Conservation (phyloP, 495 filamentous ascomycete species). For the Gamarada debralockiae region DNA sequence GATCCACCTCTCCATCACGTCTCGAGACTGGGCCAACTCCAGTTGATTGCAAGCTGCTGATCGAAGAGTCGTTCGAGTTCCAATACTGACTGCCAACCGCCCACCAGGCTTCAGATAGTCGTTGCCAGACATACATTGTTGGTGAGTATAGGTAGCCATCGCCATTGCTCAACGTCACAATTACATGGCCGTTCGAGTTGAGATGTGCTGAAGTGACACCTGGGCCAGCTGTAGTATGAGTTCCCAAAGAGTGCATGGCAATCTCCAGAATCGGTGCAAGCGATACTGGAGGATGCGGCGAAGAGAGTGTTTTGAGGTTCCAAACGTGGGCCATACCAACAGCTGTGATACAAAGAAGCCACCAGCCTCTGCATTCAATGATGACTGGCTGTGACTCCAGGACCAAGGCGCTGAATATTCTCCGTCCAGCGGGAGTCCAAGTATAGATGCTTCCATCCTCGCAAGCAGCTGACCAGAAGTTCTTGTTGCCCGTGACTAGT, state of each 20-base stretch:
- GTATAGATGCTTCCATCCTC: constrained; percentile 92
- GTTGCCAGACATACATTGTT: constrained; percentile 86
- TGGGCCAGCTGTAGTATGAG: constrained; percentile 67
- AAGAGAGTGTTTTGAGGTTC: constrained; percentile 81
- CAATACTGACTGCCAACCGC: constrained; percentile 96
- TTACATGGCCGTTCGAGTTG: constrained; percentile 77
- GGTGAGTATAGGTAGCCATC: constrained; percentile 88
- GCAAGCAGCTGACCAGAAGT: constrained; percentile 88
- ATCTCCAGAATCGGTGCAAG: constrained; percentile 87
- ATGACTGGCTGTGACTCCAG: constrained; percentile 93
- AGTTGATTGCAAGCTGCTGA: constrained; percentile 71
- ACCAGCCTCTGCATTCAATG: constrained; percentile 83
- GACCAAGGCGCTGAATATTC: constrained; percentile 76
- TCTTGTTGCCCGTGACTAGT: constrained; percentile 80
- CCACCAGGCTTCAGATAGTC: constrained; percentile 95
- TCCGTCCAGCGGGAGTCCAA: constrained; percentile 92
- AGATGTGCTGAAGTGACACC: constrained; percentile 86
- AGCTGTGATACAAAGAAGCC: constrained; percentile 83
- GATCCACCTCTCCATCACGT: constrained; percentile 46
- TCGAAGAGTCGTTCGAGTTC: constrained; percentile 88
- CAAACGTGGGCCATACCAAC: constrained; percentile 90
- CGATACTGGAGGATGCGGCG: constrained; percentile 86
- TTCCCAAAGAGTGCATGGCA: constrained; percentile 63
- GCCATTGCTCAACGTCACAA: constrained; percentile 85
- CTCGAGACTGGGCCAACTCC: constrained; percentile 47